phyloP scores from a whole-genome alignment of 805 yeast genomes.

The Wickerhamiella dianesei region DNA sequence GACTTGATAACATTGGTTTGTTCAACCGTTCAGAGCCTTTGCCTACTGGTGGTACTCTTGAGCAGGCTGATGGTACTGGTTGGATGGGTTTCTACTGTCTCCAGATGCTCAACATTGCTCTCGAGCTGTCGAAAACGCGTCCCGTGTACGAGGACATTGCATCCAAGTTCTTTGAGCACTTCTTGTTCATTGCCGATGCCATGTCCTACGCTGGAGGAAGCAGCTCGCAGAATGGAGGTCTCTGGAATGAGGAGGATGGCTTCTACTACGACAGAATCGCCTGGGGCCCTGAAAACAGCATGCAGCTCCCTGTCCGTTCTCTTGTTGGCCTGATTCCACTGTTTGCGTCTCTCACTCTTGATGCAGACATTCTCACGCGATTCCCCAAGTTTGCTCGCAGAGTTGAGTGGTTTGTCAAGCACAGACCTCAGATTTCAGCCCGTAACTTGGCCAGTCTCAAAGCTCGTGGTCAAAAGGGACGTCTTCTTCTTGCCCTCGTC shows the following conservation, averaged over 20 bases:
- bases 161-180: constrained; percentile 87
- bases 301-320: constrained; percentile 72
- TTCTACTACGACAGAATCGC: constrained; percentile 84
- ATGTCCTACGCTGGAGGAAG: constrained; percentile 55
- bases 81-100: constrained; percentile 93
- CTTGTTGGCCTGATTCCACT: constrained; percentile 84
- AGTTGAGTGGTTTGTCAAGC: constrained; percentile 68
- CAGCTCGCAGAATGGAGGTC: constrained; percentile 32
- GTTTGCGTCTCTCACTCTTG: constrained; percentile 78
- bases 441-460: constrained; percentile 80
- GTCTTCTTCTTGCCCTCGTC: constrained; percentile 67
- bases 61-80: constrained; percentile 92
- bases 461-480: constrained; percentile 63
- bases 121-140: constrained; percentile 74
- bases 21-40: constrained; percentile 86
- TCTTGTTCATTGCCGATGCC: constrained; percentile 81
- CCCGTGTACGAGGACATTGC: constrained; percentile 88
- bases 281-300: constrained; percentile 54
- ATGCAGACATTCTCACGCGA: constrained; percentile 62
- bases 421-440: constrained; percentile 52
- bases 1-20: constrained; percentile 83
- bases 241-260: constrained; percentile 84
- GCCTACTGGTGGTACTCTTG: constrained; percentile 82
- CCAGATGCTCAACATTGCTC: constrained; percentile 83
- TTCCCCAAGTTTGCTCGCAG: constrained; percentile 76